Evolutionary conservation across 139 green algal species (phyloP).

Genomic region (Chlorella sp.): DNA sequence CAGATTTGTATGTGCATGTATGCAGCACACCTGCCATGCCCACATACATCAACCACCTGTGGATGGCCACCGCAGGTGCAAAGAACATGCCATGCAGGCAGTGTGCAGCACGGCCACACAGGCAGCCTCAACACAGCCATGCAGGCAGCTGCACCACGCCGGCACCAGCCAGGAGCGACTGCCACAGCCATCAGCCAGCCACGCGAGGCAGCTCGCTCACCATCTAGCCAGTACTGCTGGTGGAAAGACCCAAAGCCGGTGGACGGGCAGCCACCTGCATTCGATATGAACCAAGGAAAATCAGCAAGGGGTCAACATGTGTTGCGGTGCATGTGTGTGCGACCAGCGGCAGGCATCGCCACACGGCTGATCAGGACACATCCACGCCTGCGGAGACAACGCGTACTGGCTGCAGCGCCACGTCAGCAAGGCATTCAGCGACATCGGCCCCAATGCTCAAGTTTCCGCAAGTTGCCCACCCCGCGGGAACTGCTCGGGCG

Average conservation of each 20-base stretch:
- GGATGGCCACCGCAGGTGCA: too few relatives aligned
- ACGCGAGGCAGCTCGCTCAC: slow-evolving; percentile 21
- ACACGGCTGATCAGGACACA: not conserved
- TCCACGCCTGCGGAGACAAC: too few relatives aligned
- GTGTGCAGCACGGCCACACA: too few relatives aligned
- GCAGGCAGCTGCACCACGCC: not conserved
- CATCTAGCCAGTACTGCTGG: slow-evolving; percentile 95
- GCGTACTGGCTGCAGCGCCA: too few relatives aligned
- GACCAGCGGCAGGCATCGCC: not conserved
- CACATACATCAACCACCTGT: too few relatives aligned
- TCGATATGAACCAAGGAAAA: not conserved
- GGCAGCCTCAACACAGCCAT: too few relatives aligned
- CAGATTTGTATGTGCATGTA: too few relatives aligned
- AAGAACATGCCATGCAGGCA: too few relatives aligned
- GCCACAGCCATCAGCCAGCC: too few relatives aligned
- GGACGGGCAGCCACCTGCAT: slow-evolving; percentile 19
- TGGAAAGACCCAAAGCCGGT: slow-evolving; percentile 89
- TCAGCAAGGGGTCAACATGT: not conserved
- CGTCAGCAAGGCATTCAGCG: too few relatives aligned
- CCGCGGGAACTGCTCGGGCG: slow-evolving; percentile 19
- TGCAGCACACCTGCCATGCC: too few relatives aligned
- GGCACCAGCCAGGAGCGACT: not conserved
- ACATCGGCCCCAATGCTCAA: not conserved
- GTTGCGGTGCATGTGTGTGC: not conserved
- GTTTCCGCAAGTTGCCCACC: not conserved